Evolutionary conservation across 2,329 filamentous ascomycete species (phyloP), one percentile per base, ranked within the genome.

Genomic region (Neurospora sp.): DNA sequence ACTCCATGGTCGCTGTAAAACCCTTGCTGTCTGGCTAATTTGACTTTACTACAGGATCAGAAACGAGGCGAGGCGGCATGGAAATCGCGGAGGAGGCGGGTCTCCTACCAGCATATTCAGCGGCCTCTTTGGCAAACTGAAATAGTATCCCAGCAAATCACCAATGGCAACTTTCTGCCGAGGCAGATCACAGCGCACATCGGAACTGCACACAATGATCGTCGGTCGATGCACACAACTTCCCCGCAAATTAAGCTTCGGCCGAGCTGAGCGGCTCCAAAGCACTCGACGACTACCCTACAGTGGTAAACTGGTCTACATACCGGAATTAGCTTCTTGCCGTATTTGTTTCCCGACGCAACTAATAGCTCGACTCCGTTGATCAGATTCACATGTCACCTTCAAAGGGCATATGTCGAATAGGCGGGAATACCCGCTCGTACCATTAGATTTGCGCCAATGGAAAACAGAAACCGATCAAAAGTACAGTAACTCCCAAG

Each of bases 21-120:
- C 28, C 17, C 23, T 62, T 17, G 52, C 52, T 62, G 3, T 36
- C 46, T 17, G 6, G 28, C 52, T 62, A n/a, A 62, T 28, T 36
- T 62, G 67, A 38, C 52, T 62, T 28, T 62, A 8, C 15, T 62
- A n/a, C 36, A 37, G 67, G 41, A 74, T 75, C 65, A 66, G 71
- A 46, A 70, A 67, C 4, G 73, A 74, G 62, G 74, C 74, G 6
- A 69, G 68, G 8, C 79, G 79, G 8, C 79, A 83, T 2, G 82
- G 82, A 1, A 81, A 80, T 23, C 83, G 83, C 2, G 81, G 81
- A 1, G 80, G 81, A 0, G 78, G 81, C 6, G 77, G 73, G 3
- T 72, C 74, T 23, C 71, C 73, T 10, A 75, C 77, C 38, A 75
- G 73, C 68, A 68, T 75, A 4, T 80, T 82, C 72, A 80, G 81